Conservation (phyloP, 2,329 filamentous ascomycete species). For the Lasiodiplodia sp. region DNA sequence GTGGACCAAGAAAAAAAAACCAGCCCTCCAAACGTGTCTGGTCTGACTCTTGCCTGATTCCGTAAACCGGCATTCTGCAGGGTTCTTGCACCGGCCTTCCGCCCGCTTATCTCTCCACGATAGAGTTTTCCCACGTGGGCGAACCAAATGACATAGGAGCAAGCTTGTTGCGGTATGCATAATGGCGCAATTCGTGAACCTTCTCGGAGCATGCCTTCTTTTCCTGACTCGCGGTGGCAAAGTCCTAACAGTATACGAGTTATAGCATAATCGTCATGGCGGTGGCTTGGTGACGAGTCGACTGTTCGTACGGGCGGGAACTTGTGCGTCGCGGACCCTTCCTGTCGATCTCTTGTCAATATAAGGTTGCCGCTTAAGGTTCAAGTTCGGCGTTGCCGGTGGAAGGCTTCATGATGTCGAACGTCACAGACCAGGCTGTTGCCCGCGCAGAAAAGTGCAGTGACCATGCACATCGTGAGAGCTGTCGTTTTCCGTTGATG, state of each 20-base stretch:
- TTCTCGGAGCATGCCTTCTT: not conserved
- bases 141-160: not conserved
- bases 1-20: not conserved
- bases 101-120: not conserved
- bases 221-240: constrained; percentile 1
- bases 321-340: not conserved
- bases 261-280: not conserved
- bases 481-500: not conserved
- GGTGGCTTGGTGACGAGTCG: not conserved
- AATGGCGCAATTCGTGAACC: constrained; percentile 5
- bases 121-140: constrained; percentile 3
- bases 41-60: not conserved
- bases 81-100: not conserved
- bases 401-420: constrained; percentile 1
- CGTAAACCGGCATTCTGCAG: not conserved
- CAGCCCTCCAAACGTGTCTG: not conserved
- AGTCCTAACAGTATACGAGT: not conserved
- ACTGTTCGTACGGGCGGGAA: not conserved
- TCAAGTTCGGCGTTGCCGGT: not conserved
- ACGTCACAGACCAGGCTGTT: constrained; percentile 21
- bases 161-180: not conserved
- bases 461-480: not conserved
- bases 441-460: not conserved
- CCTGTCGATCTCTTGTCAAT: not conserved
- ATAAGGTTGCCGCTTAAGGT: constrained; percentile 17